A percentile compares a stretch with the other conserved stretches of the same genome.
These are phyloP conservation scores for Fusarium beomiforme DNA, from an alignment of 2,329 filamentous ascomycete species.

Conservation along the genomic window DNA sequence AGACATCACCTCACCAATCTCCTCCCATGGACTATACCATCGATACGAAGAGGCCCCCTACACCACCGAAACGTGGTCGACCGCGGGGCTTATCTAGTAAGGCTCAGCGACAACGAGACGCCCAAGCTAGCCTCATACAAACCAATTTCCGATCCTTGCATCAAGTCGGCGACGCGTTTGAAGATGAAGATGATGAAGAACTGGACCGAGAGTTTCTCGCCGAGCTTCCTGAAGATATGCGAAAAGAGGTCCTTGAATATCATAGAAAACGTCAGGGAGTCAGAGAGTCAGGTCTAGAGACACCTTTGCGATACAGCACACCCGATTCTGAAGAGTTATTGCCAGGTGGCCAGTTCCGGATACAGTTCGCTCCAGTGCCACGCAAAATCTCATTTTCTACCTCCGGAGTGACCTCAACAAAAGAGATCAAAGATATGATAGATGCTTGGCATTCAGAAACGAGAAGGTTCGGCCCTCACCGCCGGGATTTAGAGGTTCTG, in stretches of 20 bases:
- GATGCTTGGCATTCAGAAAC: conserved; percentile 81
- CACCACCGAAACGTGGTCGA: conserved; percentile 72
- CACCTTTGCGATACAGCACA: conserved; percentile 39
- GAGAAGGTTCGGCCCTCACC: conserved; percentile 77
- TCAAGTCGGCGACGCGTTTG: conserved; percentile 42
- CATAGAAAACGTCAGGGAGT: conserved; percentile 68
- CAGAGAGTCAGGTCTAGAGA: conserved; percentile 62
- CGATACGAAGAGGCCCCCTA: conserved; percentile 62
- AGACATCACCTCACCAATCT: conserved; percentile 57
- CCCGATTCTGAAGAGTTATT: conserved; percentile 39
- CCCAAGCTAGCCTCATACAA: conserved; percentile 72
- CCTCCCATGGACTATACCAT: conserved; percentile 66
- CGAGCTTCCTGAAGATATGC: conserved; percentile 83
- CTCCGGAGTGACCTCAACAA: conserved; percentile 52
- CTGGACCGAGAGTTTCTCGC: conserved; percentile 80
- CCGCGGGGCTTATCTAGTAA: conserved; percentile 54
- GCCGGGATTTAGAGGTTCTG: conserved; percentile 79
- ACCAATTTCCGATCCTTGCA: conserved; percentile 72
- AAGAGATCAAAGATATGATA: conserved; percentile 78
- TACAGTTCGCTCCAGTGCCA: conserved; percentile 60
- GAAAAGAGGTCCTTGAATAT: conserved; percentile 80
- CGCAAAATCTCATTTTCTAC: conserved; percentile 58
- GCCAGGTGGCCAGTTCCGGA: conserved; percentile 52
- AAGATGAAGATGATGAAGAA: conserved; percentile 55
- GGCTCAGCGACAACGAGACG: conserved; percentile 62